Conservation (phyloP, 768 basidiomycete genomes). For the Hygrophorus russula region DNA sequence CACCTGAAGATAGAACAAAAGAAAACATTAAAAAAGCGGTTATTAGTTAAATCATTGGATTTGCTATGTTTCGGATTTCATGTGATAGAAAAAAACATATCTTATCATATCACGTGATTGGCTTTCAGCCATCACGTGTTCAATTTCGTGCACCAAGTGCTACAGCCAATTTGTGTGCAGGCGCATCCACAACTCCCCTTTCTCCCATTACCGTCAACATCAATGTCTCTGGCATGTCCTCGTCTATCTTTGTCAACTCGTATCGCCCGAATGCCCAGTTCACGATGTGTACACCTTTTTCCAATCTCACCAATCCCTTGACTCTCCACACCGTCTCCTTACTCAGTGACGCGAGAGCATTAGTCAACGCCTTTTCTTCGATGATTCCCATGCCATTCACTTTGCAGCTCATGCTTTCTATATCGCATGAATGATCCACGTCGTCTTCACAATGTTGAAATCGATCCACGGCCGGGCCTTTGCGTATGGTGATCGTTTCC, state of each 20-base stretch:
- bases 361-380: conserved; percentile 21
- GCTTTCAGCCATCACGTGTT: neutral
- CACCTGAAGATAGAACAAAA: too few relatives aligned
- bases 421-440: neutral
- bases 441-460: conserved; percentile 4
- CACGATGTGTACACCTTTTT: conserved; percentile 39
- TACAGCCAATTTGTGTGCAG: conserved; percentile 36
- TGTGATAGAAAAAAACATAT: too few relatives aligned
- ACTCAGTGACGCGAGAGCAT: conserved; percentile 39
- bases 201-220: conserved; percentile 88
- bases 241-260: conserved; percentile 36
- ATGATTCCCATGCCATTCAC: neutral
- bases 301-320: conserved; percentile 72
- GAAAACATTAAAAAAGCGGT: too few relatives aligned
- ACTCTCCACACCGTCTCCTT: conserved; percentile 72
- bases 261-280: conserved; percentile 94
- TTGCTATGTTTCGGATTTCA: too few relatives aligned
- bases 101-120: too few relatives aligned
- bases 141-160: neutral
- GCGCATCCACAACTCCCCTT: conserved; percentile 61
- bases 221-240: conserved; percentile 27
- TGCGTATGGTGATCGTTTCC: conserved; percentile 60
- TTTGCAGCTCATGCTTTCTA: neutral
- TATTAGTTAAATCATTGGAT: too few relatives aligned
- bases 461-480: conserved; percentile 16